These are phyloP conservation scores for Vitis rupestris DNA, from an alignment of 164 flowering plant genomes.

Conservation along the genomic window DNA sequence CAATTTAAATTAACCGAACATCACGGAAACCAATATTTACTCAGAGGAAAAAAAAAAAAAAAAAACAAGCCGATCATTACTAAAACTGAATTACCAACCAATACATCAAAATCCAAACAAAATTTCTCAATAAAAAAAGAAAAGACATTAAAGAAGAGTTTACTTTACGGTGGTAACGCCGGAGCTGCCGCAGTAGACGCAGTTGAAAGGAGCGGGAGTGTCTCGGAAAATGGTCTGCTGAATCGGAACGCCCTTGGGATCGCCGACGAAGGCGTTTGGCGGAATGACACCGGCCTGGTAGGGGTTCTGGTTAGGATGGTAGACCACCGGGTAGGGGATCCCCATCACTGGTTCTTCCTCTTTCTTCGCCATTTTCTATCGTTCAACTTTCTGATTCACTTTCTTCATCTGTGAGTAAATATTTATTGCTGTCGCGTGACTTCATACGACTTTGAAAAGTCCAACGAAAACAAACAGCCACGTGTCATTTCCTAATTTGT, in stretches of 20 bases:
- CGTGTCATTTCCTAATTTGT: no score
- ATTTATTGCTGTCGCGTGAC: no score
- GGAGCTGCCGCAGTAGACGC: conserved; percentile 60
- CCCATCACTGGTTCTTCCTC: conserved; percentile 56
- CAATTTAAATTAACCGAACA: no score
- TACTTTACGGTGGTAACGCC: conserved; percentile 70
- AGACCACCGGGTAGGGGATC: conserved; percentile 49
- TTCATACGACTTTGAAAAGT: no score
- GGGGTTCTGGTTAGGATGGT: conserved; percentile 29
- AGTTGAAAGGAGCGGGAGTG: conserved; percentile 87
- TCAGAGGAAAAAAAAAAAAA: no score
- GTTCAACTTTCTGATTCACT: background rate
- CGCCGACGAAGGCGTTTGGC: conserved; percentile 67
- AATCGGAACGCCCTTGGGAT: conserved; percentile 82
- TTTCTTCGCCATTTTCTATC: conserved; percentile 25
- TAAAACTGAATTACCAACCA: no score
- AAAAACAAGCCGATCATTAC: no score
- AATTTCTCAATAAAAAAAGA: background rate
- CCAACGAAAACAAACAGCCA: no score
- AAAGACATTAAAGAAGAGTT: background rate
- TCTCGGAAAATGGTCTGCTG: conserved; percentile 85
- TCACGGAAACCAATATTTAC: no score
- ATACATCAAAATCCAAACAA: background rate
- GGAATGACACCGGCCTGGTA: conserved; percentile 70
- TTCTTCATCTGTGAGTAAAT: no score